Evolutionary conservation across 768 basidiomycete species (phyloP), one percentile per base, ranked within the genome.

Genomic region (Mycena albidolilacea): DNA sequence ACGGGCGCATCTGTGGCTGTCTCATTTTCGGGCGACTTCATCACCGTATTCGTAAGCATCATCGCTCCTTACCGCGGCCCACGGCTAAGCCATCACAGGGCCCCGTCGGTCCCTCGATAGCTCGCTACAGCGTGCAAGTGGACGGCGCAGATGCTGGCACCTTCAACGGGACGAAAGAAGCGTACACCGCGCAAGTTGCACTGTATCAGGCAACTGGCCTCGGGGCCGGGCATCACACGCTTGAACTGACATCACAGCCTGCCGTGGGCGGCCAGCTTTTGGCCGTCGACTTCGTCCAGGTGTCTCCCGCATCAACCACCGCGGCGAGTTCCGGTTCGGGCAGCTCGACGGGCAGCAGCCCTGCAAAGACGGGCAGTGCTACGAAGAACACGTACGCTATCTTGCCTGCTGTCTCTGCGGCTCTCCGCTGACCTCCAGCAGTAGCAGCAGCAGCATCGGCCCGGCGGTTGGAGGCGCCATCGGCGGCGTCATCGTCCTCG

Each of bases 211-310:
- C 75, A 21, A 21, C 54, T n/a, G 65, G 68, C 30, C 73, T 78
- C 15, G 69, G 69, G 2, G 30, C 54, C 11, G 77, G 77, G 6
- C 37, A 55, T 5, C 77, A 85, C 65, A 77, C 78, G 44, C 37
- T 84, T 15, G 54, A 67, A 43, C 23, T 76, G 39, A 69, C 35
- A 6, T 62, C 75, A 0, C 43, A 71, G 58, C 73, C 73, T 8
- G 64, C 72, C 0, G 66, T 57, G 7, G 23, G 38, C 5, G 73
- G 73, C 7, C 72, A 74, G 61, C 3, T 69, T 3, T 23, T 76
- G 37, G 75, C 72, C 19, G 21, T 76, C 52, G 75, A 76, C 46
- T 74, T 30, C 39, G 70, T 54, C 0, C 57, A 71, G 39, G 64
- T 76, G 23, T n/a, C 58, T 8, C 61, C 68, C 14, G 10, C 38